Conservation (phyloP, 495 filamentous ascomycete species). For the Lindgomyces ingoldianus region DNA sequence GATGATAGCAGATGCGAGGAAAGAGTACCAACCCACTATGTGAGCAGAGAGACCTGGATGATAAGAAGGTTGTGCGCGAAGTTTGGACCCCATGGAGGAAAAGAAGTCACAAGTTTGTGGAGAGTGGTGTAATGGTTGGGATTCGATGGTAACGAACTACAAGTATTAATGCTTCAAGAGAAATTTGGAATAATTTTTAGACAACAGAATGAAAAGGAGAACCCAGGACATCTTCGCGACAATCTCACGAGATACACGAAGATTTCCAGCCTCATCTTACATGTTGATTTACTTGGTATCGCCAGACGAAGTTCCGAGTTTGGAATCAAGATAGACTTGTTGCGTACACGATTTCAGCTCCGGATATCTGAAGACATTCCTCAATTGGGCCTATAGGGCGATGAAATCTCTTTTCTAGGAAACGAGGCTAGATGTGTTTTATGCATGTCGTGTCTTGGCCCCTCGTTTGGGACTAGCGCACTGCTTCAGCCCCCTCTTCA, state of each 20-base stretch:
- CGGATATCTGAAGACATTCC: neutral
- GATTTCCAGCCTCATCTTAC: neutral
- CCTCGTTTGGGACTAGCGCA: constrained; percentile 8
- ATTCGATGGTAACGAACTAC: neutral
- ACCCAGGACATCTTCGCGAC: neutral
- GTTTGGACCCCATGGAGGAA: constrained; percentile 7
- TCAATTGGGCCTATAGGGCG: constrained; percentile 10
- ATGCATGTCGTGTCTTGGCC: constrained; percentile 18
- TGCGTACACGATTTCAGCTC: neutral
- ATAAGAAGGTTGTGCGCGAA: neutral
- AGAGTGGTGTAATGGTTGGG: too few relatives aligned
- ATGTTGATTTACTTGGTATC: too few relatives aligned
- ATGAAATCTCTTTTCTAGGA: neutral
- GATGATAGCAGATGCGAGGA: neutral
- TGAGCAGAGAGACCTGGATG: neutral
- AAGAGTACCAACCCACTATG: constrained; percentile 7
- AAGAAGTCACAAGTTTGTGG: neutral
- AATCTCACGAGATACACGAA: neutral
- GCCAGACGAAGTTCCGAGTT: neutral
- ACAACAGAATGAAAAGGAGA: neutral
- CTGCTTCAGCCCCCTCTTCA: neutral
- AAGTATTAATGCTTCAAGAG: neutral
- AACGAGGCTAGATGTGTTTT: neutral
- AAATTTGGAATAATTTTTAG: neutral
- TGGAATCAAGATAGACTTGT: neutral